Evolutionary conservation across 1,284 basidiomycete genomes (phyloP).

Genomic region (Moesziomyces globuligerus): DNA sequence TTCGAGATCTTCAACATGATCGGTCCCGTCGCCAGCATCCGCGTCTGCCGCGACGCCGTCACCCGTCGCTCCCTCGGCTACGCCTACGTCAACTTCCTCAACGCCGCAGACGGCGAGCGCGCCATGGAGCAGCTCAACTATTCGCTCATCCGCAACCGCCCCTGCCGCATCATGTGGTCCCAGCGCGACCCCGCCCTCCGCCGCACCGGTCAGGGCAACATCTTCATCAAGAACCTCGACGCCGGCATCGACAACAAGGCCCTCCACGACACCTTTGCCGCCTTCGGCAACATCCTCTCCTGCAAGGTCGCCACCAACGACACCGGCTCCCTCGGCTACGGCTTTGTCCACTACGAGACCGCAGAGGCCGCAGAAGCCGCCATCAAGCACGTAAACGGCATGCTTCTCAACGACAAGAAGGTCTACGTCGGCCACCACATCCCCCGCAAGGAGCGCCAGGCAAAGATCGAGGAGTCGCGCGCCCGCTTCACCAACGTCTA

Average conservation of each 20-base stretch:
- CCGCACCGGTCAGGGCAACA: slow-evolving; percentile 99
- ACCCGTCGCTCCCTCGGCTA: slow-evolving; percentile 99
- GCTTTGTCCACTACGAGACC: slow-evolving; percentile 99
- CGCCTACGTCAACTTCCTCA: slow-evolving; percentile 99
- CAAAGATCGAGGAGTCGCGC: slow-evolving; percentile 97
- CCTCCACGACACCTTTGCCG: slow-evolving; percentile 98
- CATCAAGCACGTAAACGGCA: slow-evolving; percentile 98
- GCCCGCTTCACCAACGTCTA: slow-evolving; percentile 98
- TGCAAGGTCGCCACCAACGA: slow-evolving; percentile 88
- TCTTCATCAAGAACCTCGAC: slow-evolving; percentile 99
- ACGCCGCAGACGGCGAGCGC: slow-evolving; percentile 95
- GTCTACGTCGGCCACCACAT: slow-evolving; percentile 98
- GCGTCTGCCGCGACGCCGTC: slow-evolving; percentile 99
- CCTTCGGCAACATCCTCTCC: slow-evolving; percentile 97
- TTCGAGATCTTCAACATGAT: slow-evolving; percentile 99
- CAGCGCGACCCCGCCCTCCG: slow-evolving; percentile 99
- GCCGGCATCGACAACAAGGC: slow-evolving; percentile 99
- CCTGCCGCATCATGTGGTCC: slow-evolving; percentile 99
- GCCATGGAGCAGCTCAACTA: slow-evolving; percentile 99
- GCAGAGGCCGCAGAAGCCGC: slow-evolving; percentile 88
- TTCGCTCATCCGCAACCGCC: slow-evolving; percentile 96
- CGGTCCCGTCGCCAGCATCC: slow-evolving; percentile 97
- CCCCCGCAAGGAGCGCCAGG: slow-evolving; percentile 82
- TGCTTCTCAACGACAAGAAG: slow-evolving; percentile 88
- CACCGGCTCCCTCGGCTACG: slow-evolving; percentile 73